Base-by-base conservation (phyloP, 2,329 filamentous ascomycete species). In the Beauveria australis region DNA sequence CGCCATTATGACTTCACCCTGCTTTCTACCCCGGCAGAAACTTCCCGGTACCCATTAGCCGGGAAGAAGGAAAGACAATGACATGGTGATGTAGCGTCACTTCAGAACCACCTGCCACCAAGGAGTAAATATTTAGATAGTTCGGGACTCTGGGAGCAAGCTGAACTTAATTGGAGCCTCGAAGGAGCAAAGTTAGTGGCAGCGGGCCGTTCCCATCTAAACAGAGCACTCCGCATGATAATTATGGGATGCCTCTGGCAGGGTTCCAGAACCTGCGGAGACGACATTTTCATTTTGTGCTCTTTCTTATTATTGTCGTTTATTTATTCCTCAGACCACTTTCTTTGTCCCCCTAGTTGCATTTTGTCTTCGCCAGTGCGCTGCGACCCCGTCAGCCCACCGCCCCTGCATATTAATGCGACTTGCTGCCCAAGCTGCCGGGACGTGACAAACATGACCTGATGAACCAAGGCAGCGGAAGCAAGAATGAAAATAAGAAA, bases 401-500 rank as follows among this genome's bases (percentile, higher is more conserved):
- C 30, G 24, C 46, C 47, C 55, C 47, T 33, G 33, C 47, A 59
- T 51, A 16, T n/a, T 52, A 30, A 47, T 33, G 44, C 10, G 2
- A 48, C n/a, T 59, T 59, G 55, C 33, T 52, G 55, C 55, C 55
- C 55, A 59, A 59, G 55, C 55, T 59, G 55, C 28, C 55, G 55
- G 55, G 33, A 59, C 55, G 33, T 37, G 33, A 43, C 37, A 19
- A 22, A 18, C 14, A 24, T 28, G 37, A n/a, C 22, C 52, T 41
- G 19, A 28, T n/a, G 53, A 24, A 22, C 10, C 2, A 22, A 41
- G 40, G 19, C 16, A 24, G 33, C 5, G 5, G 14, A 37, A 16
- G 33, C 28, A 30, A 30, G 8, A 30, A 9, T 30, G 7, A 24
- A 24, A 2, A 2, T 5, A 14, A 57, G 40, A 14, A 5, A 33